Percentiles rank a stretch among this genome's conserved stretches.
phyloP scores from a whole-genome alignment of 2,329 filamentous ascomycete species.

The Apiospora hydei region DNA sequence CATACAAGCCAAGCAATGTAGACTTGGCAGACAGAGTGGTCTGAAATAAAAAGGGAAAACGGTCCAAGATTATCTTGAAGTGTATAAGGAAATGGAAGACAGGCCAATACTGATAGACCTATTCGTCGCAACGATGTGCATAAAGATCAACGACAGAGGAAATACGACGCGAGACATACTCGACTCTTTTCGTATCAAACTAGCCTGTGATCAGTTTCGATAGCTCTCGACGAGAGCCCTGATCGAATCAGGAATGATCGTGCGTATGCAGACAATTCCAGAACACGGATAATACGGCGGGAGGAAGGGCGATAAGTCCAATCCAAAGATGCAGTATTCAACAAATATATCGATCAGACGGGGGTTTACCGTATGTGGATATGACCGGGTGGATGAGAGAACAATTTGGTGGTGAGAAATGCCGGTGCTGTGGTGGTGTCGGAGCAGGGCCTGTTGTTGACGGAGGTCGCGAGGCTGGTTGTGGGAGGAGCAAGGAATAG shows the following conservation, averaged over 20 bases:
- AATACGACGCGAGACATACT: conserved; percentile 17
- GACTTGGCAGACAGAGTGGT: not conserved
- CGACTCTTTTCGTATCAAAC: not conserved
- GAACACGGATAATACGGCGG: not conserved
- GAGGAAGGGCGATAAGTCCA: not conserved
- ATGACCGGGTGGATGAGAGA: not conserved
- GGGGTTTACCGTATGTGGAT: not conserved
- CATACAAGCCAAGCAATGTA: not conserved
- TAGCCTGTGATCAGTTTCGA: not conserved
- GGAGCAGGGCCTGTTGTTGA: not conserved
- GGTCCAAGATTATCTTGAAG: conserved; percentile 6
- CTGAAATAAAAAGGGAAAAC: not conserved
- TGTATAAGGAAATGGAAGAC: not conserved
- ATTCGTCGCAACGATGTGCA: not conserved
- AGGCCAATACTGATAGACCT: conserved; percentile 1
- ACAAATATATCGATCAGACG: not conserved
- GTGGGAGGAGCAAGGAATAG: not conserved
- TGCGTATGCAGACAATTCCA: not conserved
- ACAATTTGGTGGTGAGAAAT: not conserved
- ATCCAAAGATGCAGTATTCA: not conserved
- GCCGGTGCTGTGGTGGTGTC: not conserved
- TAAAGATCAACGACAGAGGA: not conserved
- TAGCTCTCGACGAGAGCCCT: not conserved
- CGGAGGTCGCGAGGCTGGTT: not conserved
- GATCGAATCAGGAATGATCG: not conserved